These are phyloP conservation scores for Aristolochia fimbriata DNA, from an alignment of 164 flowering plant species.

Conservation along the genomic window DNA sequence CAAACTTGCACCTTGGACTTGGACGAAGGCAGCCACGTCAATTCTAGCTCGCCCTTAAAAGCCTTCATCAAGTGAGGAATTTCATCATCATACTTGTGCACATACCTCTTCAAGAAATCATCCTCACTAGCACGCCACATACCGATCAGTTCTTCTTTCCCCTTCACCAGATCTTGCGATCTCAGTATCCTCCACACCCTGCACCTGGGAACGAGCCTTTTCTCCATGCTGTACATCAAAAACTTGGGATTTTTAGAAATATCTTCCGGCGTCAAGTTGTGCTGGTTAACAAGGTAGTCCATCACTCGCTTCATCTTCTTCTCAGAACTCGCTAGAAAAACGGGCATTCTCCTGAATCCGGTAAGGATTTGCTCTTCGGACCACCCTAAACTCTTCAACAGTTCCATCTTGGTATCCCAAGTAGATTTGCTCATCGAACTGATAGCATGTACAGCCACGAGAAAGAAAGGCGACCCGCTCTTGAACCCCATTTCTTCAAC, in stretches of 20 bases:
- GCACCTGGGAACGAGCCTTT: conserved; percentile 16
- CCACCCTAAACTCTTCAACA: conserved; percentile 1
- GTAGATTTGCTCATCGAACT: not conserved
- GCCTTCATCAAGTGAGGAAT: conserved; percentile 10
- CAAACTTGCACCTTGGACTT: not conserved
- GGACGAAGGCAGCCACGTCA: not conserved
- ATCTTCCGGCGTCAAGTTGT: not conserved
- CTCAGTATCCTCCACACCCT: conserved; percentile 4
- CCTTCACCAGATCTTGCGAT: conserved; percentile 7
- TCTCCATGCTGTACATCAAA: conserved; percentile 12
- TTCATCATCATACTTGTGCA: not conserved
- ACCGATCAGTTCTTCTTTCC: not conserved
- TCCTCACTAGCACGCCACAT: not conserved
- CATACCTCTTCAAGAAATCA: conserved; percentile 7
- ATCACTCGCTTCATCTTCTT: conserved; percentile 1
- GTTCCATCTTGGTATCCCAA: not conserved
- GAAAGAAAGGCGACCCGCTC: not conserved
- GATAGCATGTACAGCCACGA: not conserved
- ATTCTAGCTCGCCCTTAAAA: conserved; percentile 5
- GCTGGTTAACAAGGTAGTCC: not conserved
- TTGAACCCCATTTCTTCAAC: conserved; percentile 3
- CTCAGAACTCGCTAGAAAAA: not conserved
- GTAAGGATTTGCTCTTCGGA: not conserved
- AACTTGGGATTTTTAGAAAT: not conserved
- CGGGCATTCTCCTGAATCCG: conserved; percentile 1